These are phyloP conservation scores for Xylaria longipes DNA, from an alignment of 495 filamentous ascomycete genomes.

Conservation along the genomic window DNA sequence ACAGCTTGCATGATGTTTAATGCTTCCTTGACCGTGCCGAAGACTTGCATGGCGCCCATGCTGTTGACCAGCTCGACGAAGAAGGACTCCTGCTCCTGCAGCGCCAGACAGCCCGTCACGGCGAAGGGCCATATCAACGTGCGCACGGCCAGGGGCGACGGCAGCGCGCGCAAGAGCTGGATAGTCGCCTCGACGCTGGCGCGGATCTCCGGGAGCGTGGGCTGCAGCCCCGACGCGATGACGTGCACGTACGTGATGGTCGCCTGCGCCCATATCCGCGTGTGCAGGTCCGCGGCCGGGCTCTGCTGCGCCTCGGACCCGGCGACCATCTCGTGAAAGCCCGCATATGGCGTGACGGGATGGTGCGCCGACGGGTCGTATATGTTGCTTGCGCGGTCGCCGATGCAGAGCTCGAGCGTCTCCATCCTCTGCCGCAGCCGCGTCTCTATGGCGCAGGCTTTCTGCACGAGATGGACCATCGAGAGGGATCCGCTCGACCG, in stretches of 20 bases:
- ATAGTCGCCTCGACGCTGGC: constrained; percentile 40
- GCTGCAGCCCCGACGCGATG: constrained; percentile 39
- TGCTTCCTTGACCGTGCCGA: constrained; percentile 37
- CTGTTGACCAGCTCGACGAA: constrained; percentile 33
- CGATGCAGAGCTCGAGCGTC: constrained; percentile 37
- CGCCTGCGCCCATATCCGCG: constrained; percentile 45
- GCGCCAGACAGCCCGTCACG: constrained; percentile 41
- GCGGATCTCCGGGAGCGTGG: constrained; percentile 39
- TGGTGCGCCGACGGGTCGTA: constrained; percentile 32
- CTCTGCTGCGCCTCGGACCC: constrained; percentile 19
- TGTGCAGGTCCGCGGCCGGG: constrained; percentile 25
- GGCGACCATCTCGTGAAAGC: constrained; percentile 24
- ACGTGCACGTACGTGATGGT: constrained; percentile 39
- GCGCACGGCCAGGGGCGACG: constrained; percentile 36
- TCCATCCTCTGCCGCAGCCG: constrained; percentile 39
- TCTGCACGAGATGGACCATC: constrained; percentile 41
- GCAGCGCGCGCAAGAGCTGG: constrained; percentile 34
- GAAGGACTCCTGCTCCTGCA: constrained; percentile 31
- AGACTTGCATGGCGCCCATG: constrained; percentile 33
- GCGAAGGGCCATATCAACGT: constrained; percentile 44
- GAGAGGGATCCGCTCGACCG: constrained; percentile 40
- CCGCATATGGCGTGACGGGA: constrained; percentile 20
- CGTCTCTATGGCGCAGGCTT: constrained; percentile 44
- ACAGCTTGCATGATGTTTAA: constrained; percentile 41
- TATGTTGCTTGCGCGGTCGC: constrained; percentile 31